Evolutionary conservation across 371 early-diverging fungal species (phyloP).

Genomic region (Apophysomyces ossiformis): DNA sequence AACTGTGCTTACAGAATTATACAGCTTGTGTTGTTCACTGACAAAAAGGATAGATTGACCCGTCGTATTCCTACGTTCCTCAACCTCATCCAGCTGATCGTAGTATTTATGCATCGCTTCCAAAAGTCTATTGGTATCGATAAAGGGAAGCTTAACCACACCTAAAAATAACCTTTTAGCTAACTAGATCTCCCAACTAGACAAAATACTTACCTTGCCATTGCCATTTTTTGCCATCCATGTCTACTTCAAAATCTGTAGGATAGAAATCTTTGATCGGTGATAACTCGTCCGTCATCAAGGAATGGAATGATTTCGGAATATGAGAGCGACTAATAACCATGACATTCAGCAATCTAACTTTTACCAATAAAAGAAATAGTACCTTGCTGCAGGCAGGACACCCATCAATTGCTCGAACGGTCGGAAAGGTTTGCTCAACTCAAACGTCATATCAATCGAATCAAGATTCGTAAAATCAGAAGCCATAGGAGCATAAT

Average conservation of each 20-base stretch:
- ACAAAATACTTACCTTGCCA: conserved; percentile 84
- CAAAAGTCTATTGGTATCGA: conserved; percentile 83
- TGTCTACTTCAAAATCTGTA: conserved; percentile 87
- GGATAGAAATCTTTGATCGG: conserved; percentile 96
- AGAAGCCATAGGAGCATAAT: conserved; percentile 97
- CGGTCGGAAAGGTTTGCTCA: conserved; percentile 89
- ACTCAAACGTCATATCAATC: conserved; percentile 75
- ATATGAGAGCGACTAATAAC: conserved; percentile 73
- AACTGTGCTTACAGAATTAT: conserved; percentile 68
- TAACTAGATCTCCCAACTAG: not conserved
- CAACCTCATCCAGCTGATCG: conserved; percentile 74
- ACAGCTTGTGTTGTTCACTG: conserved; percentile 69
- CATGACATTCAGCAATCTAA: not conserved
- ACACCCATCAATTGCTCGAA: conserved; percentile 99
- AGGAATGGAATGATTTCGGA: conserved; percentile 75
- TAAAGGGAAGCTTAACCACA: conserved; percentile 93
- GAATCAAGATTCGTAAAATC: conserved; percentile 86
- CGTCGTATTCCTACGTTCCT: conserved; percentile 72
- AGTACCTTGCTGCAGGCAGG: conserved; percentile 83
- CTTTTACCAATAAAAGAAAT: too few species aligned
- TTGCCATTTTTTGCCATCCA: conserved; percentile 97
- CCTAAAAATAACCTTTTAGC: conserved; percentile 38
- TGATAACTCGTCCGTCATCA: conserved; percentile 88
- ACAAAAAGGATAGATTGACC: conserved; percentile 79
- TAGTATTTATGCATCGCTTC: conserved; percentile 78